Percentiles rank a stretch among this genome's conserved stretches.
These are phyloP conservation scores for Ganoderma sinense DNA, from an alignment of 1,284 basidiomycete species.

Conservation along the genomic window DNA sequence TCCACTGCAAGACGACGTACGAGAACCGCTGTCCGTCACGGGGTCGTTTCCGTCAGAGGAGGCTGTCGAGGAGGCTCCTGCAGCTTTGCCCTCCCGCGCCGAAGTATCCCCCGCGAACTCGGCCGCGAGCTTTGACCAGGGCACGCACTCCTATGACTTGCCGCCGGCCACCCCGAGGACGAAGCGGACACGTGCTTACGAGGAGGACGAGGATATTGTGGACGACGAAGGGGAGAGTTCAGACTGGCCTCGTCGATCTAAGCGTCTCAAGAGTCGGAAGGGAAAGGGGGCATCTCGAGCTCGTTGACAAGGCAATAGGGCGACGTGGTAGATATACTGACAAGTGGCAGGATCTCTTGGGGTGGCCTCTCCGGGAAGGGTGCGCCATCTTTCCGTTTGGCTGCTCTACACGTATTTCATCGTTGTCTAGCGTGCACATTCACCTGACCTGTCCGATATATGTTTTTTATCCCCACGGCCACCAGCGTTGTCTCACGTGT, in stretches of 20 bases:
- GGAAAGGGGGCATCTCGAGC: neutral
- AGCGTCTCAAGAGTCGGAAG: neutral
- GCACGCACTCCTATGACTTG: neutral
- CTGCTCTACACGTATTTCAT: too few relatives aligned
- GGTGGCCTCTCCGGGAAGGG: too few relatives aligned
- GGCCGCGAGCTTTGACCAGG: neutral
- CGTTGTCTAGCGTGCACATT: too few relatives aligned
- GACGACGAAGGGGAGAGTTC: neutral
- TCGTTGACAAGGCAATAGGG: neutral
- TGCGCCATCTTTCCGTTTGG: too few relatives aligned
- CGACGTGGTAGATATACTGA: neutral
- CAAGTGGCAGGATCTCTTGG: too few relatives aligned
- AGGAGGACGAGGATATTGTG: neutral
- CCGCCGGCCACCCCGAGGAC: neutral
- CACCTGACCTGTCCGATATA: too few relatives aligned
- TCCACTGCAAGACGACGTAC: neutral
- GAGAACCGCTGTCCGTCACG: neutral
- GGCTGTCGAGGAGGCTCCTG: neutral
- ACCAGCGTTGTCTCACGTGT: too few relatives aligned
- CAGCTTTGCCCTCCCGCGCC: neutral
- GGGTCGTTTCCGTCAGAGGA: neutral
- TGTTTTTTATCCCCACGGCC: too few relatives aligned
- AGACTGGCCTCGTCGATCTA: neutral
- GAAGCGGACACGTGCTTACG: neutral
- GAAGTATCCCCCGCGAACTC: neutral